Base-by-base conservation (phyloP, 345 rosid genomes). In the Salix brachista region DNA sequence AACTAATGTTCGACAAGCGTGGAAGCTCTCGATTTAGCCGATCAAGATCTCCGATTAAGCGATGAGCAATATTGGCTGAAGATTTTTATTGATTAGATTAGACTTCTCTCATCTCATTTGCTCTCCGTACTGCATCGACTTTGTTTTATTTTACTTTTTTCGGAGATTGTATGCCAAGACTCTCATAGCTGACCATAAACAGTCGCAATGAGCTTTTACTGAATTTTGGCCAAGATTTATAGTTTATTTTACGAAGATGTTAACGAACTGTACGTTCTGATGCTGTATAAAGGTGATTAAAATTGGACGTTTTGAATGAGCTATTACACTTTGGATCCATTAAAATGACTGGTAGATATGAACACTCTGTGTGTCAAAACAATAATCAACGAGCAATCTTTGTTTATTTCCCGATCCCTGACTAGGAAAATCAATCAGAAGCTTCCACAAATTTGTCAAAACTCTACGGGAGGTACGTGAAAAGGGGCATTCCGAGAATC, bases 1-100 rank as follows among this genome's bases (percentile, higher is more conserved):
- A 10, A 93, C 98, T 36, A 96, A 92, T 69, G 87, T 96, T 69
- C 89, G 97, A 64, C 98, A 93, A 86, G 94, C 91, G 70, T 92
- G 99, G 97, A 92, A 90, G 85, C 91, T 96, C 75, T 88, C 67
- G 4, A 39, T 72, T 25, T 75, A 82, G 77, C 65, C 73, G 67
- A 69, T 30, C 21, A 30, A 65, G 39, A 36, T 17, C 64, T 62
- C 18, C 25, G 18, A 60, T 73, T 39, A 8, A 42, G 37, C 2
- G 32, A 30, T 77, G 69, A 54, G 46, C 23, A 60, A 12, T 60
- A n/a, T 41, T 65, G 30, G 23, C 41, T 50, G 21, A 17, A 61
- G 79, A 69, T 62, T 67, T 69, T 65, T 70, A 21, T 36, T 9
- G 13, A 62, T 13, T 4, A 12, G 54, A 68, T 67, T 0, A 42